Base-by-base conservation (phyloP, 2,329 filamentous ascomycete species). In the Zasmidium cellare region DNA sequence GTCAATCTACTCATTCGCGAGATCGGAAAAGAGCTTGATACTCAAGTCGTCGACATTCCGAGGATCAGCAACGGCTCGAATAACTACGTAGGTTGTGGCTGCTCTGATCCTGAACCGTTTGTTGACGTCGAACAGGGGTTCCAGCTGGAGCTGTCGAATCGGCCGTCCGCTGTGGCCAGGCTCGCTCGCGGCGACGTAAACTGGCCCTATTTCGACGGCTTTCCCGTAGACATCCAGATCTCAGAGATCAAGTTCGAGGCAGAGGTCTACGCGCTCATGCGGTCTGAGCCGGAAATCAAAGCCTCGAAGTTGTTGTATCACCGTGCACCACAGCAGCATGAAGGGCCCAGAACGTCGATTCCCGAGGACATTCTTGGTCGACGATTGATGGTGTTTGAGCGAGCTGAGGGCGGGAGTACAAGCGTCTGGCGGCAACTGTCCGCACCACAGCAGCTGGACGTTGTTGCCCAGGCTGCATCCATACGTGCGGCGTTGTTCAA, bases 171-270 rank as follows among this genome's bases (percentile, higher is more conserved):
- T n/a, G 48, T 38, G 2, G 48, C 25, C 3, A 51, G 48, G 35
- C 9, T 51, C 11, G 25, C 48, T 51, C 48, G 48, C 14, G 48
- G 24, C 16, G 47, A 51, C n/a, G 14, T 51, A 3, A 38, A 51
- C 19, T 35, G 31, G 48, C 25, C 48, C n/a, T n/a, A 20, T n/a
- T 51, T 19, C 25, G 48, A 51, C 2, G 48, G 25, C 24, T 51
- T 51, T 25, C 38, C 25, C 3, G 12, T 51, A 23, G 48, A 51
- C 18, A 35, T 25, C 20, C 48, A 51, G 48, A 38, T 38, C n/a
- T 24, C 48, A 16, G 48, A 51, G 48, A 19, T 51, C 23, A 20
- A 51, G 25, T 51, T 51, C 48, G 48, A 51, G 28, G 48, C 48
- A 18, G 48, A 14, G 3, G 48, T 51, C 9, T 51, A 51, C 16